Evolutionary conservation across 169 alveolate genomes (phyloP).

Genomic region (Cryptosporidium parvum): DNA sequence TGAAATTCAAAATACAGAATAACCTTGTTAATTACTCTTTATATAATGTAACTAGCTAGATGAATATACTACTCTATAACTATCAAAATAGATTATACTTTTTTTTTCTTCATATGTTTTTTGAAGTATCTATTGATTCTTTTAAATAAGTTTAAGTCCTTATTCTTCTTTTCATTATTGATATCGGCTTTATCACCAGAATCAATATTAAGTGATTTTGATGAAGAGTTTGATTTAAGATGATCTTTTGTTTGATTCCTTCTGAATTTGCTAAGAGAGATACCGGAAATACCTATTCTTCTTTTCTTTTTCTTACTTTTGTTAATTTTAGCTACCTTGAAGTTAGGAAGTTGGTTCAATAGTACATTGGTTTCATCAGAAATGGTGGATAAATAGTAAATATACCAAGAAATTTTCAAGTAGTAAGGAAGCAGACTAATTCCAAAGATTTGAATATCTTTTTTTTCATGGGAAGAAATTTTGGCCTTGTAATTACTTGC

Average conservation of each 20-base stretch:
- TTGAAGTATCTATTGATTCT: background rate
- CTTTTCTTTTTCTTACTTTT: background rate
- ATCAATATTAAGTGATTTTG: background rate
- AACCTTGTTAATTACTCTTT: conserved; percentile 19
- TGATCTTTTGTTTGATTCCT: background rate
- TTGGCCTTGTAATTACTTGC: background rate
- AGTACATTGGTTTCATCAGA: conserved; percentile 13
- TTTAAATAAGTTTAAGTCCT: background rate
- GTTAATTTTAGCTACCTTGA: background rate
- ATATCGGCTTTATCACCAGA: background rate
- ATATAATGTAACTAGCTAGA: conserved; percentile 14
- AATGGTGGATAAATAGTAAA: background rate
- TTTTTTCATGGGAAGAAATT: background rate
- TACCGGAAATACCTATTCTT: background rate
- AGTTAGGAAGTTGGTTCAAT: conserved; percentile 32
- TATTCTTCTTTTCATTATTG: background rate
- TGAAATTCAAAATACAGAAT: background rate
- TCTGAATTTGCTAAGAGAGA: background rate
- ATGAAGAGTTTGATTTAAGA: background rate
- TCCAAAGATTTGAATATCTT: conserved; percentile 9
- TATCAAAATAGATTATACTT: background rate
- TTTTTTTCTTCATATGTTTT: background rate
- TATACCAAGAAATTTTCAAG: conserved; percentile 39
- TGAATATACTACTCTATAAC: conserved; percentile 1
- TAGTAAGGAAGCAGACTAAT: conserved; percentile 11